Conservation (phyloP, 2,329 filamentous ascomycete genomes). For the Penicillium glabrum region DNA sequence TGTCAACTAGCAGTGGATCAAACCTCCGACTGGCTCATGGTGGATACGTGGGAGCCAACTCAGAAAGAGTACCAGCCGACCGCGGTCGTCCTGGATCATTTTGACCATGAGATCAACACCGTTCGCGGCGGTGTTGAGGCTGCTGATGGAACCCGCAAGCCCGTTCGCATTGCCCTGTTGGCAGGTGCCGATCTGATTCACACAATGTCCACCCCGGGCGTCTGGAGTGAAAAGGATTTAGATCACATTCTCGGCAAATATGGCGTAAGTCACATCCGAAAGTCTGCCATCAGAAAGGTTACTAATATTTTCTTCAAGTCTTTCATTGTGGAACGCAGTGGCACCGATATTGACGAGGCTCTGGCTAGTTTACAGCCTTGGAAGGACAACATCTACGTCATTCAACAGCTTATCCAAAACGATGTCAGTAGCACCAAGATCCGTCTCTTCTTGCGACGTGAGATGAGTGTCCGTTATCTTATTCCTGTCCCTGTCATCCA, state of each 20-base stretch:
- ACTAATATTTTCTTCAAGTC: constrained; percentile 41
- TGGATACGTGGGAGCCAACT: constrained; percentile 86
- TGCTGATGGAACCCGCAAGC: constrained; percentile 63
- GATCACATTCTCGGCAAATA: constrained; percentile 84
- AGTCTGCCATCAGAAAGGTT: too few species aligned
- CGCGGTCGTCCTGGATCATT: constrained; percentile 85
- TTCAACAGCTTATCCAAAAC: constrained; percentile 84
- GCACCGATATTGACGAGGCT: constrained; percentile 86
- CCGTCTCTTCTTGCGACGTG: constrained; percentile 72
- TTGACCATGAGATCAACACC: constrained; percentile 84
- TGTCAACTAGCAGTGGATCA: constrained; percentile 74
- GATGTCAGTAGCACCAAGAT: constrained; percentile 83
- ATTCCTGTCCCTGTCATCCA: constrained; percentile 73
- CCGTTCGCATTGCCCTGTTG: constrained; percentile 74
- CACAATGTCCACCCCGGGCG: constrained; percentile 68
- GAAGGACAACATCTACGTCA: constrained; percentile 83
- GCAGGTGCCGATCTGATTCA: constrained; percentile 75
- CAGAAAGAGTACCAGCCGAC: constrained; percentile 85
- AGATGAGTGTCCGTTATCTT: constrained; percentile 78
- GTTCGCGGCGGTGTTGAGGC: constrained; percentile 72
- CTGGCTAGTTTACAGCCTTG: constrained; percentile 77
- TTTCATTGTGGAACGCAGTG: constrained; percentile 83
- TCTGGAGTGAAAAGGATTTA: constrained; percentile 83
- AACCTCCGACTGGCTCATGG: constrained; percentile 77
- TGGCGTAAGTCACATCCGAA: constrained; percentile 49